Evolutionary conservation across 495 filamentous ascomycete species (phyloP).

Genomic region (Immersiella caudata): DNA sequence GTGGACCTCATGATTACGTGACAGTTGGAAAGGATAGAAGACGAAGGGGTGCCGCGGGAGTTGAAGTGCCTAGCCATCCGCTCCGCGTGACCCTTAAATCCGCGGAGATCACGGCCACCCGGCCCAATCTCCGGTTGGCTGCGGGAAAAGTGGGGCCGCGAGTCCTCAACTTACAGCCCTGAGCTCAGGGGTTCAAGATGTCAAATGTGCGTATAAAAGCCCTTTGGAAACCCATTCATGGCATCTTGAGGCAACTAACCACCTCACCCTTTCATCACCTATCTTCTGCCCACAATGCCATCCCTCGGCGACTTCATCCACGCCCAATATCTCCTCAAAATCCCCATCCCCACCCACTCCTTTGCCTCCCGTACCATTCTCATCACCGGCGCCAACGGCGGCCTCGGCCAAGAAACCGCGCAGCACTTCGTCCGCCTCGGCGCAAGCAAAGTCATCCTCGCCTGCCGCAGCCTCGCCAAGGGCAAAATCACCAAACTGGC

Average conservation of each 20-base stretch:
- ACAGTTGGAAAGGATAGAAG: no score
- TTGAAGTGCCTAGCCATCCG: neutral
- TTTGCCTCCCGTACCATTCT: conserved; percentile 45
- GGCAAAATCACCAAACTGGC: conserved; percentile 46
- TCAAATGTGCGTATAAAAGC: no score
- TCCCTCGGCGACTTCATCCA: conserved; percentile 6
- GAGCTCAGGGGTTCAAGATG: no score
- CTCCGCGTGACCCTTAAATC: conserved; percentile 18
- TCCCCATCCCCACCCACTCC: conserved; percentile 3
- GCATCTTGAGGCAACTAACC: no score
- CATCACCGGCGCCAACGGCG: conserved; percentile 57
- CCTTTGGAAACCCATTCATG: no score
- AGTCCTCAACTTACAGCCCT: no score
- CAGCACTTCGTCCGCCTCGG: conserved; percentile 46
- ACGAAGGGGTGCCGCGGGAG: neutral
- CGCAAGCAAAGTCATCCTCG: conserved; percentile 50
- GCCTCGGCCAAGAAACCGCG: conserved; percentile 56
- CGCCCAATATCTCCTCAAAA: neutral
- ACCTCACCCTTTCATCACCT: no score
- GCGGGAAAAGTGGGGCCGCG: no score
- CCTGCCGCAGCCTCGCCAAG: conserved; percentile 42
- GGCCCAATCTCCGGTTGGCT: neutral
- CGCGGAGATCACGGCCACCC: conserved; percentile 9
- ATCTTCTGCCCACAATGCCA: conserved; percentile 7
- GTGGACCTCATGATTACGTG: no score